phyloP scores from a whole-genome alignment of 2,329 filamentous ascomycete genomes.

The Fusarium nodosum region DNA sequence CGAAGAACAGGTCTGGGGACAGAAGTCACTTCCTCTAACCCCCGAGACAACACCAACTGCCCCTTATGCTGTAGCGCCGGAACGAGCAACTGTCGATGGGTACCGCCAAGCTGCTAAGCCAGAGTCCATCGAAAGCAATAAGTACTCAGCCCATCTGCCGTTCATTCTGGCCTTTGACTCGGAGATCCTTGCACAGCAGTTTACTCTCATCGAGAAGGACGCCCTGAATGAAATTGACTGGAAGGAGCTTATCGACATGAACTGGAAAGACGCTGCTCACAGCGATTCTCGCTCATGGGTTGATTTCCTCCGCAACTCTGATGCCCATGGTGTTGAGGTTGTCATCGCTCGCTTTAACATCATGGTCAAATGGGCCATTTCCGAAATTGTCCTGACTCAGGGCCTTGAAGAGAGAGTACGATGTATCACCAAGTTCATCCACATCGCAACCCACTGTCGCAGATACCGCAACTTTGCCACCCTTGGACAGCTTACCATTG shows the following conservation, averaged over 20 bases:
- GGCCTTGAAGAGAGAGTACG: conserved; percentile 78
- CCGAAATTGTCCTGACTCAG: conserved; percentile 81
- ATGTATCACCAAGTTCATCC: conserved; percentile 84
- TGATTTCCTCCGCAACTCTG: conserved; percentile 79
- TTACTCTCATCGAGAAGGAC: conserved; percentile 88
- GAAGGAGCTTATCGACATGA: conserved; percentile 87
- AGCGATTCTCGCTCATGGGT: conserved; percentile 82
- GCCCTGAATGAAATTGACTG: conserved; percentile 88
- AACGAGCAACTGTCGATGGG: conserved; percentile 54
- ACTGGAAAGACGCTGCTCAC: conserved; percentile 78
- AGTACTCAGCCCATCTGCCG: conserved; percentile 74
- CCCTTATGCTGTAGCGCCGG: conserved; percentile 52
- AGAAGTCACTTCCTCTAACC: conserved; percentile 55
- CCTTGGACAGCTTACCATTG: conserved; percentile 83
- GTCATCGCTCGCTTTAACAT: conserved; percentile 90
- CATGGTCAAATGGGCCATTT: conserved; percentile 88
- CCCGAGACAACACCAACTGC: conserved; percentile 64
- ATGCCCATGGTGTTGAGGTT: conserved; percentile 82
- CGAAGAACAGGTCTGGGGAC: conserved; percentile 45
- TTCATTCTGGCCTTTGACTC: conserved; percentile 87
- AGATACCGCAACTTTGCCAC: conserved; percentile 86
- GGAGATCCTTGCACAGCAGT: conserved; percentile 82
- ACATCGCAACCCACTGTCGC: conserved; percentile 82
- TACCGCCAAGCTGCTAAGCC: conserved; percentile 54
- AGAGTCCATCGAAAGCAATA: conserved; percentile 52